Conservation (phyloP, 164 flowering plant species). For the Vitis amurensis region DNA sequence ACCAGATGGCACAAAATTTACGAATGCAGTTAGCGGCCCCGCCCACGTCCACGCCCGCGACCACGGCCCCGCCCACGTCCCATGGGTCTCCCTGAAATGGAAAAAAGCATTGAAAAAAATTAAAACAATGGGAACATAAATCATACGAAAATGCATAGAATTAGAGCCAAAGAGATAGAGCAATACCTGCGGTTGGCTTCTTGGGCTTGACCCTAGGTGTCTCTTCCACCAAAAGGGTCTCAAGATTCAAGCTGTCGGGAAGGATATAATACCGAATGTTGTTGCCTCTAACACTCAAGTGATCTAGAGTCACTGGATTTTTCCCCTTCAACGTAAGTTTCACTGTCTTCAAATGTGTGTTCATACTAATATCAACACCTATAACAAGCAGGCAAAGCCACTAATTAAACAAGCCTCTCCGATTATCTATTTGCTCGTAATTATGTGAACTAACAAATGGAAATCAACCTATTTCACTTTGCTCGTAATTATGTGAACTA, state of each 20-base stretch:
- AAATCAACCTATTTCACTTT: too few species aligned
- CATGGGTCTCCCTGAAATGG: constrained; percentile 62
- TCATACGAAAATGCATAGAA: neutral
- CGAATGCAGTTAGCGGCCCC: constrained; percentile 57
- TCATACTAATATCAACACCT: constrained; percentile 97
- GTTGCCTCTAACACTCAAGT: constrained; percentile 89
- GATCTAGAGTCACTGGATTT: constrained; percentile 84
- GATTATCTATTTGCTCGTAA: too few species aligned
- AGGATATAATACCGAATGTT: constrained; percentile 87
- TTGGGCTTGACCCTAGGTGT: constrained; percentile 90
- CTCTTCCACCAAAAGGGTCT: constrained; percentile 86
- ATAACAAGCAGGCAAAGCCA: neutral
- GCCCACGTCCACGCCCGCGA: constrained; percentile 90
- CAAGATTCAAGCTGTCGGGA: constrained; percentile 91
- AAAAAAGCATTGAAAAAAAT: neutral
- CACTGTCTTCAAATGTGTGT: constrained; percentile 87
- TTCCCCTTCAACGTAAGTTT: constrained; percentile 84
- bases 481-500: too few species aligned
- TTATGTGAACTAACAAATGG: too few species aligned
- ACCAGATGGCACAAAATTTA: neutral
- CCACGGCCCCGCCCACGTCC: constrained; percentile 95
- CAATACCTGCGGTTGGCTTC: constrained; percentile 83
- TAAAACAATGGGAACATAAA: neutral
- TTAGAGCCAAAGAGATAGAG: neutral
- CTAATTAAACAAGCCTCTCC: too few species aligned